Percentiles rank a stretch among this genome's conserved stretches.
Evolutionary conservation across 805 yeast species (phyloP).

Genomic region (Saccharomycopsis malanga): DNA sequence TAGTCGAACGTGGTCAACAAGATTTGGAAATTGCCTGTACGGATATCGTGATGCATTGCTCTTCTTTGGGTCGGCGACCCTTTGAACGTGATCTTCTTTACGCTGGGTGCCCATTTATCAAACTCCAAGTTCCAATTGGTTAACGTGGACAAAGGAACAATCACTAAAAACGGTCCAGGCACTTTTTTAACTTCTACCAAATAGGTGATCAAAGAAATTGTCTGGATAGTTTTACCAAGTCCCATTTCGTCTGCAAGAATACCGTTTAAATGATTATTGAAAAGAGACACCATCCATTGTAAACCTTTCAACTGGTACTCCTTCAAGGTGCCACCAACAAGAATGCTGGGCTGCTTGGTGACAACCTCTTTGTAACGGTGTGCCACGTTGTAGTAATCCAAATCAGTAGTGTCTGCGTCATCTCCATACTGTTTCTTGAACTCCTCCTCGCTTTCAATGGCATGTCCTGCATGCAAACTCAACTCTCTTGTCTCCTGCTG

Average conservation of each 20-base stretch:
- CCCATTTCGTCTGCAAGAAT: conserved; percentile 99
- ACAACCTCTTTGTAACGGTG: conserved; percentile 66
- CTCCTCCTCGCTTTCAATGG: conserved; percentile 31
- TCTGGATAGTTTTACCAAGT: conserved; percentile 84
- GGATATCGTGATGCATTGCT: conserved; percentile 53
- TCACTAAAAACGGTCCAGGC: conserved; percentile 65
- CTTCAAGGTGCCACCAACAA: conserved; percentile 73
- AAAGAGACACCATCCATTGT: conserved; percentile 97
- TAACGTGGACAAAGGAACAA: conserved; percentile 77
- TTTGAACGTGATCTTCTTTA: conserved; percentile 65
- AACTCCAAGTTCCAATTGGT: conserved; percentile 84
- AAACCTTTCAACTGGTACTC: conserved; percentile 87
- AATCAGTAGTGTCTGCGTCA: conserved; percentile 54
- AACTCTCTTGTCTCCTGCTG: conserved; percentile 46
- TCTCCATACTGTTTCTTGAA: conserved; percentile 33
- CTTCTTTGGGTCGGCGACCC: conserved; percentile 73
- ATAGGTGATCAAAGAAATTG: conserved; percentile 70
- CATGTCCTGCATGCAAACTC: conserved; percentile 24
- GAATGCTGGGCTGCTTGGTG: conserved; percentile 55
- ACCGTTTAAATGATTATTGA: conserved; percentile 90
- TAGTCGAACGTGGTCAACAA: conserved; percentile 77
- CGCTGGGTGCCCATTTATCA: conserved; percentile 83
- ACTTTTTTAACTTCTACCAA: conserved; percentile 59
- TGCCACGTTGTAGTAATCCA: conserved; percentile 78
- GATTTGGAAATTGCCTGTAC: conserved; percentile 66